Percentiles rank a stretch among this genome's conserved stretches.
phyloP scores from a whole-genome alignment of 2,329 filamentous ascomycete genomes.

The Ceratocystis smalleyi region DNA sequence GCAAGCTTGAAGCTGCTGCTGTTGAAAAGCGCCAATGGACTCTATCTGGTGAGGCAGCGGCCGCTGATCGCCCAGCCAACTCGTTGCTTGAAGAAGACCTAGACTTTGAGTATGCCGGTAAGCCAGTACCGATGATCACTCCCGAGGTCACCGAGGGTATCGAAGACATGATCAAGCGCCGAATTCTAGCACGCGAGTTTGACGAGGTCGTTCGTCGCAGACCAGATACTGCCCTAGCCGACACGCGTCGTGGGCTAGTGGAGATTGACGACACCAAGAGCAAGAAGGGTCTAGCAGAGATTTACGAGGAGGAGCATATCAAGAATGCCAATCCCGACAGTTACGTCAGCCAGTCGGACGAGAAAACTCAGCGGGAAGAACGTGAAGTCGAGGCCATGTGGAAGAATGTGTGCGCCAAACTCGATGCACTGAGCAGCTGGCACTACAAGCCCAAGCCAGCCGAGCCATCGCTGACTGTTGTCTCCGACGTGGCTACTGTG shows the following conservation, averaged over 20 bases:
- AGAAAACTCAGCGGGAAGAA: conserved; percentile 69
- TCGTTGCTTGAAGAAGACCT: conserved; percentile 88
- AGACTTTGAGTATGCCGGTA: conserved; percentile 88
- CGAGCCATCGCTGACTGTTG: conserved; percentile 67
- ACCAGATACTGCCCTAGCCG: conserved; percentile 52
- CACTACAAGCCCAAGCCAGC: conserved; percentile 86
- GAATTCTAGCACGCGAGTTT: conserved; percentile 79
- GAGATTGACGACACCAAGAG: conserved; percentile 77
- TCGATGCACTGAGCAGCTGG: conserved; percentile 84
- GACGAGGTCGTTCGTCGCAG: conserved; percentile 76
- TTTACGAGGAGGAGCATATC: conserved; percentile 88
- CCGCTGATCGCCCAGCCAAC: conserved; percentile 69
- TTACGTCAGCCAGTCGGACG: conserved; percentile 67
- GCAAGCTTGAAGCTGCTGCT: conserved; percentile 73
- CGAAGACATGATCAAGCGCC: conserved; percentile 83
- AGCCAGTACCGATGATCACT: conserved; percentile 87
- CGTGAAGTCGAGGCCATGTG: conserved; percentile 69
- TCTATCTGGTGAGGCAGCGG: conserved; percentile 72
- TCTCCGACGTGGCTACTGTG: conserved; percentile 80
- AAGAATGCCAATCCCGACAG: conserved; percentile 59
- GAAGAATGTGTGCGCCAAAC: conserved; percentile 61
- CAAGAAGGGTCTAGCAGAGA: conserved; percentile 73
- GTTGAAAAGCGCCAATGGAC: conserved; percentile 87
- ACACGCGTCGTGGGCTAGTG: conserved; percentile 52
- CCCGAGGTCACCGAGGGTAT: conserved; percentile 81